phyloP scores from a whole-genome alignment of 2,329 filamentous ascomycete genomes.

The Pseudogymnoascus sp. region DNA sequence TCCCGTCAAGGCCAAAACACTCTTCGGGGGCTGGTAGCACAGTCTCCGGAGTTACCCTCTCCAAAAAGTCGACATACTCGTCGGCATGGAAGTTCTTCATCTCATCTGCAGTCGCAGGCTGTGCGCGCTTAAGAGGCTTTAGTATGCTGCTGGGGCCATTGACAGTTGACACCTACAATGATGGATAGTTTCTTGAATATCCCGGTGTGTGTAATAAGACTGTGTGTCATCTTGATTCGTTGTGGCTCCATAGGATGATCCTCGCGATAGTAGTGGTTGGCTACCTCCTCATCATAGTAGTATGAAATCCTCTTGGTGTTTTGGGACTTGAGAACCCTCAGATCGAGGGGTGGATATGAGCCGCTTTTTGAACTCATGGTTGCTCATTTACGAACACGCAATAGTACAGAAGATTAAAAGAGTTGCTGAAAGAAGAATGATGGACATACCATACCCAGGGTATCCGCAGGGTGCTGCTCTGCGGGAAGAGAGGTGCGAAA shows the following conservation, averaged over 20 bases:
- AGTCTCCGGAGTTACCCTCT: constrained; percentile 94
- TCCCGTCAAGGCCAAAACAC: constrained; percentile 86
- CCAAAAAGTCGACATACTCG: constrained; percentile 92
- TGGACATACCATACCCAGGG: not conserved
- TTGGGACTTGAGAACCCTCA: not conserved
- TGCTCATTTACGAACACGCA: not conserved
- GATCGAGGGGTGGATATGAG: not conserved
- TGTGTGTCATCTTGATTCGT: constrained; percentile 88
- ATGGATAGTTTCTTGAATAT: constrained; percentile 96
- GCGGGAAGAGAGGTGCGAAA: not conserved
- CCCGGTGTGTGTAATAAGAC: constrained; percentile 91
- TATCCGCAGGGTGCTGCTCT: not conserved
- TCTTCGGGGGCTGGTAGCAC: constrained; percentile 91
- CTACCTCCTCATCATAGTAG: constrained; percentile 97
- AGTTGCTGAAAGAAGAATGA: not conserved
- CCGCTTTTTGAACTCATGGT: not conserved
- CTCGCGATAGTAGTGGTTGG: constrained; percentile 94
- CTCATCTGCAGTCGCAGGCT: constrained; percentile 80
- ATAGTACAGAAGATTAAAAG: not conserved
- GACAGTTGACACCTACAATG: constrained; percentile 56
- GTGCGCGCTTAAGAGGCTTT: constrained; percentile 53
- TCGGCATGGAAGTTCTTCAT: constrained; percentile 90
- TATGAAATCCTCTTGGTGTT: constrained; percentile 79
- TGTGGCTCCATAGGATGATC: constrained; percentile 99
- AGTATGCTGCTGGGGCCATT: not conserved